Evolutionary conservation across 2,329 filamentous ascomycete genomes (phyloP).

Genomic region (Fusarium subglutinans): DNA sequence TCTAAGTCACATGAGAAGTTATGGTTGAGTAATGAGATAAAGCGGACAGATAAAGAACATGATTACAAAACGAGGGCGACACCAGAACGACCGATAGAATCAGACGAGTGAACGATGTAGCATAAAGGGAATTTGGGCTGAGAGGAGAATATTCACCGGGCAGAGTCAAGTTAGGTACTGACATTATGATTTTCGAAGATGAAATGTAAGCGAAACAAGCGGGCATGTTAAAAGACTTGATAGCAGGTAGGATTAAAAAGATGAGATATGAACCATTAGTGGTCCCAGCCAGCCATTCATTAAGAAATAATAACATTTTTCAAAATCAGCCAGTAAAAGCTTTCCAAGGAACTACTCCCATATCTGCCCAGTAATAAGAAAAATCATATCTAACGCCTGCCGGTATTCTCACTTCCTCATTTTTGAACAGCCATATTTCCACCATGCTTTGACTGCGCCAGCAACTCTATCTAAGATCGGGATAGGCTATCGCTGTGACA

Average conservation of each 20-base stretch:
- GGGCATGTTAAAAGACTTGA: background rate
- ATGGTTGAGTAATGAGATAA: background rate
- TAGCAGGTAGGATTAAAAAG: conserved; percentile 21
- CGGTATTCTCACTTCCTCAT: conserved; percentile 34
- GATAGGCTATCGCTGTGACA: conserved; percentile 3
- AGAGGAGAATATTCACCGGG: background rate
- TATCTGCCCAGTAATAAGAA: conserved; percentile 30
- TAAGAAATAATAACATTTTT: conserved; percentile 36
- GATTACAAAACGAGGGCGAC: background rate
- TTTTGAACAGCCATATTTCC: conserved; percentile 32
- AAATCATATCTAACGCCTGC: conserved; percentile 32
- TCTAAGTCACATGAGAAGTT: background rate
- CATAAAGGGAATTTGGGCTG: background rate
- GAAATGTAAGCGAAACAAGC: background rate
- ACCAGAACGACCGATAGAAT: background rate
- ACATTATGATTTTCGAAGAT: background rate
- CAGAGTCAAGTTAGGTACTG: background rate
- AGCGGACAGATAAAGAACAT: background rate
- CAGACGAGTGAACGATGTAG: background rate
- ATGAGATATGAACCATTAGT: conserved; percentile 14
- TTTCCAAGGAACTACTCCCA: conserved; percentile 39
- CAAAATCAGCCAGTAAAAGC: conserved; percentile 33
- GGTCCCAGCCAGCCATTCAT: conserved; percentile 33
- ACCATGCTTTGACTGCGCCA: conserved; percentile 13
- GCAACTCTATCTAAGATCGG: conserved; percentile 16